Conservation (phyloP, 2,329 filamentous ascomycete genomes). For the Aspergillus sp. region DNA sequence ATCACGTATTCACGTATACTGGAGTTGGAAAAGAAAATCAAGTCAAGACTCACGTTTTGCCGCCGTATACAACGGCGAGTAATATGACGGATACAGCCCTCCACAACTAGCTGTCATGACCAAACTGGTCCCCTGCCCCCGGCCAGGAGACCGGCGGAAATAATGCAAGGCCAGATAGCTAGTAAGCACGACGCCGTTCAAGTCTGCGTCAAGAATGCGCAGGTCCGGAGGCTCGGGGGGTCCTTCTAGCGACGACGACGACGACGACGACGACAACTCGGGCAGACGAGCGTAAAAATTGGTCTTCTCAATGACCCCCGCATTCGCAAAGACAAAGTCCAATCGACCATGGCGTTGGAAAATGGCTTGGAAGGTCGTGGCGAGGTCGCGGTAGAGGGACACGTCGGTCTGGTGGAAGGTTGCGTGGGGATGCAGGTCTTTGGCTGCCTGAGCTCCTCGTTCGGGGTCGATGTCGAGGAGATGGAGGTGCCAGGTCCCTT, state of each 20-base stretch:
- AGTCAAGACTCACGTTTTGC: conserved; percentile 24
- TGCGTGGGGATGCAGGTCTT: conserved; percentile 18
- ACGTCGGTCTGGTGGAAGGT: conserved; percentile 28
- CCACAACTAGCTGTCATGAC: conserved; percentile 33
- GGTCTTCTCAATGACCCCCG: conserved; percentile 37
- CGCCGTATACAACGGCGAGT: conserved; percentile 29
- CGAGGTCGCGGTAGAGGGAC: conserved; percentile 26
- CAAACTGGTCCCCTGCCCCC: conserved; percentile 16
- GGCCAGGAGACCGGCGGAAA: conserved; percentile 23
- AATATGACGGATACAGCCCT: conserved; percentile 29
- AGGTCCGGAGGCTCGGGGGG: conserved; percentile 21
- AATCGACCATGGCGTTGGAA: conserved; percentile 30
- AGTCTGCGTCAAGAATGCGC: conserved; percentile 34
- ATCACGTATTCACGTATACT: too few species aligned
- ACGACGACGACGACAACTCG: background rate
- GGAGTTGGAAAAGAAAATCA: too few species aligned
- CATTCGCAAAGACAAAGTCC: conserved; percentile 46
- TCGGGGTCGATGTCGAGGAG: conserved; percentile 35
- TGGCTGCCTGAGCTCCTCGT: conserved; percentile 23
- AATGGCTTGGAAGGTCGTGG: conserved; percentile 28
- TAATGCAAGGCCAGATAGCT: conserved; percentile 35
- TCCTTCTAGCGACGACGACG: background rate
- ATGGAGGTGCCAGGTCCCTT: conserved; percentile 35
- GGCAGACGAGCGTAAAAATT: conserved; percentile 31
- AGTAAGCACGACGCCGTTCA: conserved; percentile 35